A percentile compares a stretch with the other conserved stretches of the same genome.
phyloP scores from a whole-genome alignment of 179 eudicot species.

The Beta lomatogona region DNA sequence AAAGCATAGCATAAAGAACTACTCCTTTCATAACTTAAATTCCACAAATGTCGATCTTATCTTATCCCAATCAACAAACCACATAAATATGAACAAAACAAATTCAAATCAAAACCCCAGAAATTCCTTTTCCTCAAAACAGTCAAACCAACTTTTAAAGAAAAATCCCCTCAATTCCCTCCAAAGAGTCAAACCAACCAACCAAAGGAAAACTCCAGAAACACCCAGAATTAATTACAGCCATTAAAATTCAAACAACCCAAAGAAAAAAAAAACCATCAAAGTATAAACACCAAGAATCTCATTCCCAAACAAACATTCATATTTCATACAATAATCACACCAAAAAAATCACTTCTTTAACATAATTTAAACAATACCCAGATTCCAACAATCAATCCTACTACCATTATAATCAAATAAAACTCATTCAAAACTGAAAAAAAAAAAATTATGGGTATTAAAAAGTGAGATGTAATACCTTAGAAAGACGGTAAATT shows the following conservation, averaged over 20 bases:
- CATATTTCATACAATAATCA: neutral
- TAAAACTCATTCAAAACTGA: slow-evolving; percentile 18
- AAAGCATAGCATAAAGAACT: slow-evolving; percentile 12
- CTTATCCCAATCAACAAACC: slow-evolving; percentile 31
- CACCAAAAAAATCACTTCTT: neutral
- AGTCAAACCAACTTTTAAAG: slow-evolving; percentile 28
- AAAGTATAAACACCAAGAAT: neutral
- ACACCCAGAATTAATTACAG: slow-evolving; percentile 13
- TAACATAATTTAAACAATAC: neutral
- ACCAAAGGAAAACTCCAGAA: slow-evolving; percentile 18
- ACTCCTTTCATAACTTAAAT: slow-evolving; percentile 17
- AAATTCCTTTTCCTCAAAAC: neutral
- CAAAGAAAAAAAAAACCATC: neutral
- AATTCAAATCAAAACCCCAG: no score
- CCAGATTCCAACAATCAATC: slow-evolving; percentile 20
- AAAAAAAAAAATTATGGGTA: slow-evolving; percentile 15
- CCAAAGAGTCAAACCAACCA: slow-evolving; percentile 30
- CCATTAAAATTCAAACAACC: slow-evolving; percentile 4
- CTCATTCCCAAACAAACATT: neutral
- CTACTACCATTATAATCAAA: slow-evolving; percentile 7
- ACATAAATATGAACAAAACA: slow-evolving; percentile 10
- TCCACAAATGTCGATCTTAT: slow-evolving; percentile 25
- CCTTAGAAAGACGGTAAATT: slow-evolving; percentile 23
- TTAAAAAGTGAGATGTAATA: slow-evolving; percentile 20
- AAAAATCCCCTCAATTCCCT: slow-evolving; percentile 15